Evolutionary conservation across 2,329 filamentous ascomycete species (phyloP).

Genomic region (Aspergillus awamori): DNA sequence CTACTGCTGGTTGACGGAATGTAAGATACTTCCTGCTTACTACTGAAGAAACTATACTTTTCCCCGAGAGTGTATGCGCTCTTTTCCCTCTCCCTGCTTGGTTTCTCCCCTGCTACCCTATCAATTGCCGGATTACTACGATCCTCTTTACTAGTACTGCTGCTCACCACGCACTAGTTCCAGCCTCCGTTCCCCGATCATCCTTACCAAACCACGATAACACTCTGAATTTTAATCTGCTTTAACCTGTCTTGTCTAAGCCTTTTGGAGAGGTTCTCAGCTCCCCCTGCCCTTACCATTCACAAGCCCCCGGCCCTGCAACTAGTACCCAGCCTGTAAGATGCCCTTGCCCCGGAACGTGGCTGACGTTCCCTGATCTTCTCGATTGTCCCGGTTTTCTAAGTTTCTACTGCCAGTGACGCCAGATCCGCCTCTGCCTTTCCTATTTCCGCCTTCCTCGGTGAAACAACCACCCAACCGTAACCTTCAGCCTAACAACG

Average conservation of each 20-base stretch:
- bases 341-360: constrained; percentile 33
- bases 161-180: background rate
- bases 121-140: background rate
- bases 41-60: background rate
- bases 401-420: constrained; percentile 26
- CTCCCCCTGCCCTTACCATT: constrained; percentile 3
- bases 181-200: constrained; percentile 7
- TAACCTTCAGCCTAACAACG: constrained; percentile 17
- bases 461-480: constrained; percentile 24
- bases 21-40: background rate
- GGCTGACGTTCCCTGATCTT: constrained; percentile 24
- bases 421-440: constrained; percentile 25
- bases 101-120: background rate
- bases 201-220: constrained; percentile 10
- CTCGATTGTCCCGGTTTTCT: constrained; percentile 16
- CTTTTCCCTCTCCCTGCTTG: background rate
- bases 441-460: constrained; percentile 14
- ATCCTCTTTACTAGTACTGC: background rate
- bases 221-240: background rate
- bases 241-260: constrained; percentile 1
- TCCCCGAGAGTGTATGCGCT: too few relatives aligned
- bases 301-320: constrained; percentile 9
- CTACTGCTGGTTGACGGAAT: background rate
- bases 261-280: background rate
- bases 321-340: constrained; percentile 35